Percentiles rank a stretch among this genome's conserved stretches.
Conservation (phyloP, 805 yeast species). For the Wickerhamomyces ciferrii region DNA sequence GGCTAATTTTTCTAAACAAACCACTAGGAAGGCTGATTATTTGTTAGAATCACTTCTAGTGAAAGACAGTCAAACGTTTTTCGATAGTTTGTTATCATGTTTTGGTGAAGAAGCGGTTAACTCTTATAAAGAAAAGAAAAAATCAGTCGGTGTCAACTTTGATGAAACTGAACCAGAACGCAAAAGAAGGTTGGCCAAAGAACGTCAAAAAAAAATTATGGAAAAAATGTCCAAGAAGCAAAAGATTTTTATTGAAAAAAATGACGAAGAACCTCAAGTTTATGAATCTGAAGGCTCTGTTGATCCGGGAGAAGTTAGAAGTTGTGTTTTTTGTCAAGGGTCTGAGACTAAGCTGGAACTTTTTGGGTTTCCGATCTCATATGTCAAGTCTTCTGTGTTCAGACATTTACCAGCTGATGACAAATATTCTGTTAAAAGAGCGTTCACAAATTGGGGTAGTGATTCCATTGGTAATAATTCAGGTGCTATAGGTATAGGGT, state of each 20-base stretch:
- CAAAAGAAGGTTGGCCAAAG: slow-evolving; percentile 51
- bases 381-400: slow-evolving; percentile 29
- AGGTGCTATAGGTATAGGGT: slow-evolving; percentile 24
- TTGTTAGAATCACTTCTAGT: slow-evolving; percentile 45
- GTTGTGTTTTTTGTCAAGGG: slow-evolving; percentile 59
- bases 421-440: slow-evolving; percentile 5
- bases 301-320: slow-evolving; percentile 26
- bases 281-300: slow-evolving; percentile 8
- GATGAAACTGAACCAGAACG: slow-evolving; percentile 53
- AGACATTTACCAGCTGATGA: slow-evolving; percentile 14
- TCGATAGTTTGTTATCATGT: slow-evolving; percentile 46
- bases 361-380: slow-evolving; percentile 56
- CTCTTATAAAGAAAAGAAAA: slow-evolving; percentile 42
- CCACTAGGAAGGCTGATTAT: slow-evolving; percentile 50
- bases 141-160: slow-evolving; percentile 28
- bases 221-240: slow-evolving; percentile 70
- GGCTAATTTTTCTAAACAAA: slow-evolving; percentile 39
- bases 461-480: slow-evolving; percentile 12
- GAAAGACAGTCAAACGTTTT: slow-evolving; percentile 40
- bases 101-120: slow-evolving; percentile 53
- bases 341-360: slow-evolving; percentile 37
- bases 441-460: slow-evolving; percentile 16
- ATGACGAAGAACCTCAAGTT: slow-evolving; percentile 40
- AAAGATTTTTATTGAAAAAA: slow-evolving; percentile 59
- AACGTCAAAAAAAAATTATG: slow-evolving; percentile 56